phyloP scores from a whole-genome alignment of 495 filamentous ascomycete genomes.

The Cetradonia linearis region DNA sequence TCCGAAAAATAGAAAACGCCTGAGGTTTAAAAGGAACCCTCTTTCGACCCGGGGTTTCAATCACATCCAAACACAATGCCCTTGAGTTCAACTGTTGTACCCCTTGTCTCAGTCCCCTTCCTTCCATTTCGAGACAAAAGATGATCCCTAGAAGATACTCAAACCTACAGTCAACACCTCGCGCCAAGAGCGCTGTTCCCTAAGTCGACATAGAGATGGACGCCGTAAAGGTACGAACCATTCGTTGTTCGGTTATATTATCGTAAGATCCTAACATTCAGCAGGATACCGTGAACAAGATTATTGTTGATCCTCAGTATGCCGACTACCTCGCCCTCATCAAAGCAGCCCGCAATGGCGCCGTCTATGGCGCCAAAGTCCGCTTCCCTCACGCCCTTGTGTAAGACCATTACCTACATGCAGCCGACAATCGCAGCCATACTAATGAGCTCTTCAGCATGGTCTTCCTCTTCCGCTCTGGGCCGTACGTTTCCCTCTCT shows the following conservation, averaged over 20 bases:
- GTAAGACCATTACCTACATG: slow-evolving; percentile 36
- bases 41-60: neutral
- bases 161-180: neutral
- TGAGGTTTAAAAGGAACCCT: no score
- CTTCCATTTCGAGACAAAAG: neutral
- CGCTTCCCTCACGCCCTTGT: slow-evolving; percentile 97
- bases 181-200: slow-evolving; percentile 9
- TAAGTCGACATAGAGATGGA: slow-evolving; percentile 13
- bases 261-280: neutral
- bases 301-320: slow-evolving; percentile 73
- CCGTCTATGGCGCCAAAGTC: slow-evolving; percentile 95
- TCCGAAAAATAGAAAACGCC: no score
- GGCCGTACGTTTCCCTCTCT: slow-evolving; percentile 48
- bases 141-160: slow-evolving; percentile 3
- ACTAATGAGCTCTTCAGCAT: slow-evolving; percentile 45
- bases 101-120: neutral
- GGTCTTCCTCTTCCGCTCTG: slow-evolving; percentile 88
- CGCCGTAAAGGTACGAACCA: slow-evolving; percentile 14
- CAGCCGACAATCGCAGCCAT: slow-evolving; percentile 10
- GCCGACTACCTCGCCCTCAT: slow-evolving; percentile 70
- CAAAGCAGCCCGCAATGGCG: slow-evolving; percentile 91
- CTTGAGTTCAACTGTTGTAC: neutral
- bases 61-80: neutral
- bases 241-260: neutral
- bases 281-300: slow-evolving; percentile 35